Evolutionary conservation across 106 monocot species (phyloP).

Genomic region (Xerophyta viscosa): DNA sequence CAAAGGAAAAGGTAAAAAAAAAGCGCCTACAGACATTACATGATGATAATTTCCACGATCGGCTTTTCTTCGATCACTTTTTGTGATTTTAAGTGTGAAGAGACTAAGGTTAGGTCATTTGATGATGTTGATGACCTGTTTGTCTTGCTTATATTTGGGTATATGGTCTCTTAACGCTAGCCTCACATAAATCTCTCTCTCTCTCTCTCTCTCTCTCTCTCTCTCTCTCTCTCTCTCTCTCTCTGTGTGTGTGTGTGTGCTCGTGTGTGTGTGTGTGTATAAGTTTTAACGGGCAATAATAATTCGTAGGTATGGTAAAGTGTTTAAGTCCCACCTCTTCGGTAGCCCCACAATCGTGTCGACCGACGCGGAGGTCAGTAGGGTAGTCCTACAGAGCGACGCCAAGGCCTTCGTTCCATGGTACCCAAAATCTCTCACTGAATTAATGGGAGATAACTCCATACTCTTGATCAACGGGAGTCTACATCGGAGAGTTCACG

Average conservation of each 20-base stretch:
- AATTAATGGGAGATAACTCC: constrained; percentile 82
- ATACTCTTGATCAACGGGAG: constrained; percentile 72
- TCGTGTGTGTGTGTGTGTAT: no score
- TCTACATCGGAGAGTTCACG: constrained; percentile 72
- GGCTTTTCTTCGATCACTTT: no score
- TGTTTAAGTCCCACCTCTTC: constrained; percentile 89
- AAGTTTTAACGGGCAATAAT: no score
- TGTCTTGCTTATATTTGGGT: no score
- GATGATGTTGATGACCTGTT: not conserved
- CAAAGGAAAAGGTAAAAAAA: no score
- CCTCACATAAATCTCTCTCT: no score
- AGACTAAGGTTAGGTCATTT: not conserved
- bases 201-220: no score
- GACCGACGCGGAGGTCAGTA: constrained; percentile 76
- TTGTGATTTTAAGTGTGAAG: not conserved
- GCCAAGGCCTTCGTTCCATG: constrained; percentile 64
- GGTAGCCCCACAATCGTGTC: constrained; percentile 80
- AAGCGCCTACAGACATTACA: no score
- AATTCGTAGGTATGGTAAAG: constrained; percentile 61
- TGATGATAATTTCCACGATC: no score
- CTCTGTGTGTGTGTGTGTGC: no score
- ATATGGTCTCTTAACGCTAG: no score
- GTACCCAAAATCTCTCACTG: constrained; percentile 79
- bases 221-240: no score
- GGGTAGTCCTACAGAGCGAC: constrained; percentile 70